Percentiles rank a stretch among this genome's conserved stretches.
Evolutionary conservation across 208 protist genomes (phyloP).

Genomic region (Leishmania braziliensis): DNA sequence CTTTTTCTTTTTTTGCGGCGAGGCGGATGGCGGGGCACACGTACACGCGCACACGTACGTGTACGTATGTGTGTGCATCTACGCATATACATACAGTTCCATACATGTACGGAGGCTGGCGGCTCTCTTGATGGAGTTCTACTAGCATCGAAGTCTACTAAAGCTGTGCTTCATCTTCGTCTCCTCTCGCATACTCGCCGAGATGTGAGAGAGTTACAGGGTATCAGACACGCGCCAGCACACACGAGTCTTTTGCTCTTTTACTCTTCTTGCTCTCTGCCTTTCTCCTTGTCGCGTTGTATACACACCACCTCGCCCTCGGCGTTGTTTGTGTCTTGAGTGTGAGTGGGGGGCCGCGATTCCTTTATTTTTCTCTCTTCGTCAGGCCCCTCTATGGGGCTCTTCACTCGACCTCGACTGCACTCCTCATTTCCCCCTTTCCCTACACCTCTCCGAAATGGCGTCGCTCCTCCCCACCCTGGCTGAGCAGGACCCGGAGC

Average conservation of each 20-base stretch:
- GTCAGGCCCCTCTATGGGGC: not conserved
- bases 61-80: no score
- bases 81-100: no score
- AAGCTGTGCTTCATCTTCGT: no score
- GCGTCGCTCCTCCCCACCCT: conserved; percentile 34
- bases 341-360: not conserved
- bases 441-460: conserved; percentile 1
- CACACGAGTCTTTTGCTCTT: not conserved
- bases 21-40: not conserved
- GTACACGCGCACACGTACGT: not conserved
- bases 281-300: not conserved
- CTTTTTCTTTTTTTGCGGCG: accelerated
- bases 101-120: no score
- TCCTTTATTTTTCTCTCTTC: not conserved
- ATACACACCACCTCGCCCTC: not conserved
- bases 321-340: not conserved
- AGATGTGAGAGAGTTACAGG: no score
- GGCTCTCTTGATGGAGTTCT: no score
- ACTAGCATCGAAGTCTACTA: no score
- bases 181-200: no score
- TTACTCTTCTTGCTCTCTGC: not conserved
- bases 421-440: not conserved
- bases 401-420: not conserved
- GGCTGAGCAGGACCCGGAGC: conserved; percentile 74
- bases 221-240: not conserved